A percentile compares a stretch with the other conserved stretches of the same genome.
Evolutionary conservation across 805 yeast species (phyloP).

Genomic region (Maudiozyma pseudohumilis): DNA sequence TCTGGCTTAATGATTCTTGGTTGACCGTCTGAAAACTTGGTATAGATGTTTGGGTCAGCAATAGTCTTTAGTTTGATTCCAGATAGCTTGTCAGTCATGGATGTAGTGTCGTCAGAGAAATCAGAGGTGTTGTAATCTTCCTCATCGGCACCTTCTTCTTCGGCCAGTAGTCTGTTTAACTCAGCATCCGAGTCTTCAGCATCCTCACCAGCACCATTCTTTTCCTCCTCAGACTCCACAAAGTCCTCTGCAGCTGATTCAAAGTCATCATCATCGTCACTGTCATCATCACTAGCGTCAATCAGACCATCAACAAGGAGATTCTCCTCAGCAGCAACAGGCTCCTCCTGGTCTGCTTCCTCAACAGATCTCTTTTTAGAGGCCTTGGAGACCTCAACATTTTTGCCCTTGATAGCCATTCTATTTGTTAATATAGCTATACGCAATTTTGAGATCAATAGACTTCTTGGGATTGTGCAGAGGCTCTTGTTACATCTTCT

Average conservation of each 20-base stretch:
- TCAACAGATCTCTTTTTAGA: conserved; percentile 19
- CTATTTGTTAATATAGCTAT: too few species aligned
- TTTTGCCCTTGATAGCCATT: too few species aligned
- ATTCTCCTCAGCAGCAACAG: conserved; percentile 14
- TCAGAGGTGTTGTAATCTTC: conserved; percentile 23
- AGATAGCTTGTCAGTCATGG: conserved; percentile 46
- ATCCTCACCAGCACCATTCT: conserved; percentile 15
- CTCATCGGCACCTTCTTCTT: conserved; percentile 30
- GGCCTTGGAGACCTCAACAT: not conserved
- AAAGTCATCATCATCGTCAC: conserved; percentile 15
- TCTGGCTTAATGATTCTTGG: conserved; percentile 77
- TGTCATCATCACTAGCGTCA: conserved; percentile 16
- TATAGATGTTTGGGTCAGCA: conserved; percentile 35
- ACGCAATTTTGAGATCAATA: too few species aligned
- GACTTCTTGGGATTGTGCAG: too few species aligned
- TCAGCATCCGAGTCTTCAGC: conserved; percentile 52
- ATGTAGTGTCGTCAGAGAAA: conserved; percentile 32
- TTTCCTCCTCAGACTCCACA: conserved; percentile 1
- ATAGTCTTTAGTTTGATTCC: conserved; percentile 44
- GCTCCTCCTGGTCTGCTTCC: conserved; percentile 13
- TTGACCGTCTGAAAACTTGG: conserved; percentile 67
- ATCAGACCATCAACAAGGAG: conserved; percentile 10
- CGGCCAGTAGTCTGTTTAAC: conserved; percentile 50
- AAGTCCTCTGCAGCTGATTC: conserved; percentile 12
- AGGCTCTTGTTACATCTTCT: too few species aligned